These are phyloP conservation scores for Pseudogymnoascus destructans DNA, from an alignment of 2,329 filamentous ascomycete species.

Conservation along the genomic window DNA sequence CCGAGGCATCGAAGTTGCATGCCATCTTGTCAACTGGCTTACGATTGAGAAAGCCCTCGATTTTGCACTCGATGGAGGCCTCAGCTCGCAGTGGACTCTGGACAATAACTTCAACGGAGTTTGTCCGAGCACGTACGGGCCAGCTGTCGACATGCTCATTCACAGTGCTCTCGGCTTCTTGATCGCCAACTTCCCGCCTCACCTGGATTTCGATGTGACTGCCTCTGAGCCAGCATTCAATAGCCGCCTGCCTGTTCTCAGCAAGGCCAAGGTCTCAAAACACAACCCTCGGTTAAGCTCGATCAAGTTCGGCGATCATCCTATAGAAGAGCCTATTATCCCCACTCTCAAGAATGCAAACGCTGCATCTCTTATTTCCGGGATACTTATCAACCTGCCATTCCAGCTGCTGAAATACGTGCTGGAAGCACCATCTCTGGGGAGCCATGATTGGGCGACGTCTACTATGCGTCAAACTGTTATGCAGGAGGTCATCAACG, in stretches of 20 bases:
- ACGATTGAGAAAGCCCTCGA: constrained; percentile 47
- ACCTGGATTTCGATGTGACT: constrained; percentile 44
- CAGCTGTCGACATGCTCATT: constrained; percentile 41
- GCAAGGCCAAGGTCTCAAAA: constrained; percentile 23
- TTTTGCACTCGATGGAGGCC: constrained; percentile 40
- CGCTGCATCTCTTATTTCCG: constrained; percentile 40
- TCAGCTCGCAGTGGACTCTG: constrained; percentile 27
- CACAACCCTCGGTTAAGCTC: constrained; percentile 43
- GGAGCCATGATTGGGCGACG: constrained; percentile 37
- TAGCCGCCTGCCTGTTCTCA: constrained; percentile 32
- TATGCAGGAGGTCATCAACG: constrained; percentile 38
- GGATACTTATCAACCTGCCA: constrained; percentile 55
- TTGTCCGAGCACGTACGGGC: constrained; percentile 38
- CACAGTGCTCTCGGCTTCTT: constrained; percentile 45
- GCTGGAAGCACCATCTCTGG: constrained; percentile 46
- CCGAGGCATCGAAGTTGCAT: constrained; percentile 47
- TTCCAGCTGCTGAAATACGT: constrained; percentile 52
- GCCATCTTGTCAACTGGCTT: constrained; percentile 46
- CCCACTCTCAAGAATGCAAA: constrained; percentile 23
- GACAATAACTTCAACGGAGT: constrained; percentile 22
- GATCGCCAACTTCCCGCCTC: constrained; percentile 42
- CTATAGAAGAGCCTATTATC: constrained; percentile 31
- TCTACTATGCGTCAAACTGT: constrained; percentile 34
- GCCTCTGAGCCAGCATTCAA: constrained; percentile 34
- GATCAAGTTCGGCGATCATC: constrained; percentile 57